Conservation (phyloP, 2,329 filamentous ascomycete species). For the Blumeria hordei region DNA sequence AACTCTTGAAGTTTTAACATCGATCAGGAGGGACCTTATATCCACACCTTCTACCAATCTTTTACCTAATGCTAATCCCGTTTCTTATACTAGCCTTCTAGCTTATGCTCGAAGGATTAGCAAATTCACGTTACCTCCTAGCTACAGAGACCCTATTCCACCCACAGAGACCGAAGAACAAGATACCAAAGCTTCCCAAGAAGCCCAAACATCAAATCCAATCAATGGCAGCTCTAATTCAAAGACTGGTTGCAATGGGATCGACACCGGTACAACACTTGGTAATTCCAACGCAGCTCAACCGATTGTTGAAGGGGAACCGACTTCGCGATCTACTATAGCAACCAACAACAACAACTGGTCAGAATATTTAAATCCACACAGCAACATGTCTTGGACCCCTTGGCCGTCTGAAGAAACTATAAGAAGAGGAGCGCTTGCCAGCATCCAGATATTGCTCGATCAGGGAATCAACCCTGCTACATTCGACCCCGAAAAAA, state of each 20-base stretch:
- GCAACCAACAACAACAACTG: conserved; percentile 7
- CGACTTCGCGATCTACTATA: conserved; percentile 5
- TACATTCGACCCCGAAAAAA: conserved; percentile 29
- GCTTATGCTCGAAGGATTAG: conserved; percentile 58
- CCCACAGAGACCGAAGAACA: conserved; percentile 4
- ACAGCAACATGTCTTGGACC: conserved; percentile 34
- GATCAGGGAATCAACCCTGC: conserved; percentile 38
- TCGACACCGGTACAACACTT: conserved; percentile 5
- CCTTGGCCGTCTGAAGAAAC: conserved; percentile 55
- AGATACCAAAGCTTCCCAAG: conserved; percentile 8
- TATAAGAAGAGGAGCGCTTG: conserved; percentile 44
- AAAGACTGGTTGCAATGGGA: conserved; percentile 8
- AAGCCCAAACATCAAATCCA: conserved; percentile 6
- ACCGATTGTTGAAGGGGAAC: conserved; percentile 2
- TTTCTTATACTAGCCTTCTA: conserved; percentile 51
- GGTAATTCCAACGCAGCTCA: conserved; percentile 6
- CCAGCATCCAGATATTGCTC: conserved; percentile 33
- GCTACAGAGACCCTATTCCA: conserved; percentile 7
- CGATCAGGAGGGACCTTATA: conserved; percentile 48
- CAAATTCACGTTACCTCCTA: conserved; percentile 45
- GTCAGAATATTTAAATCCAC: conserved; percentile 23
- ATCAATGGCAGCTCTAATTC: conserved; percentile 13
- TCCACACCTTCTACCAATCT: conserved; percentile 33
- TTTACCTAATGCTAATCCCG: conserved; percentile 24
- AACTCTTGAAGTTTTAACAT: conserved; percentile 43